phyloP scores from a whole-genome alignment of 2,329 filamentous ascomycete genomes.

The Monosporascus cannonballus region DNA sequence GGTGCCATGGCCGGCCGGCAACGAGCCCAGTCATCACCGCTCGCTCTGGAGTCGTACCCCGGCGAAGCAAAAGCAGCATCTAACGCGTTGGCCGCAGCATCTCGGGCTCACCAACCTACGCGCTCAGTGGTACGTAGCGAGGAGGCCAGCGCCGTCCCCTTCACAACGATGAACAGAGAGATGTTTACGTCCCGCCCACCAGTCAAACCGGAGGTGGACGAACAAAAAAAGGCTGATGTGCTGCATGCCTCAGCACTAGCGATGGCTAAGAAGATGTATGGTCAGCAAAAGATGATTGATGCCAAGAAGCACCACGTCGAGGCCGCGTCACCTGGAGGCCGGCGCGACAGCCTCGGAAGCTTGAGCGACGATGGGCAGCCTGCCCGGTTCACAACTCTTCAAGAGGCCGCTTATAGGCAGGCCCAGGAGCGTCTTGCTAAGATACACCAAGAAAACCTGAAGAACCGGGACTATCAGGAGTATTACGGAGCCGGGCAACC shows the following conservation, averaged over 20 bases:
- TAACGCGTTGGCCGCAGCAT: constrained; percentile 70
- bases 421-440: constrained; percentile 78
- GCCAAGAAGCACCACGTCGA: constrained; percentile 34
- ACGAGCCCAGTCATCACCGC: constrained; percentile 59
- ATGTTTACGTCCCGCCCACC: constrained; percentile 76
- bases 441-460: constrained; percentile 64
- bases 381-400: constrained; percentile 57
- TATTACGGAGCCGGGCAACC: constrained; percentile 59
- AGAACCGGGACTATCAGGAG: constrained; percentile 59
- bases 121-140: constrained; percentile 40
- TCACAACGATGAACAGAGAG: constrained; percentile 61
- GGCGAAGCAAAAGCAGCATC: constrained; percentile 53
- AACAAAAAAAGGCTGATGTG: constrained; percentile 64
- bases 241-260: constrained; percentile 77
- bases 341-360: constrained; percentile 25
- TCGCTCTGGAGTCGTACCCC: constrained; percentile 41
- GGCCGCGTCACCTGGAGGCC: constrained; percentile 21
- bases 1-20: constrained; percentile 64
- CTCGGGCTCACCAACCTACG: constrained; percentile 53
- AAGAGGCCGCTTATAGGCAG: constrained; percentile 81
- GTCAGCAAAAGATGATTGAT: constrained; percentile 56
- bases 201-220: constrained; percentile 65
- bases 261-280: constrained; percentile 87
- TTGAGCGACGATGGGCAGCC: constrained; percentile 38
- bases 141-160: constrained; percentile 61